Base-by-base conservation (phyloP, 1,284 basidiomycete species). In the Malassezia yamatoensis region DNA sequence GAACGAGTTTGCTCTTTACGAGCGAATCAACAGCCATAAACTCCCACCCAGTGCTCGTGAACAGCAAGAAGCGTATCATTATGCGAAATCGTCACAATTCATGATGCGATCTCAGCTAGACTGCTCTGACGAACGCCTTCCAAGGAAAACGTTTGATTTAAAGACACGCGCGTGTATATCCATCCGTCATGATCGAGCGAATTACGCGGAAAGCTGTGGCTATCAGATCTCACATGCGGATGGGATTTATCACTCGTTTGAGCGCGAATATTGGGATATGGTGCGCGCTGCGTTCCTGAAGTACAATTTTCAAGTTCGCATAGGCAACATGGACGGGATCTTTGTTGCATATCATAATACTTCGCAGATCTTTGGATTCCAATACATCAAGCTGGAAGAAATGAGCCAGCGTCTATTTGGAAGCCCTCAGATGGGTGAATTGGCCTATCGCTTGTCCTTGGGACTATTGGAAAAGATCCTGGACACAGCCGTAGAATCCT, bases 291-390 rank as follows among this genome's bases (percentile, higher is more conserved):
- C 90, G 0, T 93, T 96, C 78, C 80, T 98, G 54, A 96, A 96
- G 78, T 98, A 93, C 76, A 86, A 83, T 65, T 88, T 96, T 78
- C 93, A 98, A 80, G 91, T 83, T 0, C 84, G 93, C 5, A 96
- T 98, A 61, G 93, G 93, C 2, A 83, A 86, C 69, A 98, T 98
- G 93, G 91, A 96, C 69, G 93, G 93, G 13, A 86, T 94, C 24
- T 83, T 98, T 66, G 83, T 96, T 32, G 88, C 90, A 9, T 96
- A 94, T 73, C 93, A 98, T 76, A 96, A 93, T 63, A 94, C 89
- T 0, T 81, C 82, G 8, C 81, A 82, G 13, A 82, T 93, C 54
- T 93, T 91, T 68, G 93, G 93, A 0, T 96, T 96, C 78, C 89
- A 96, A 76, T 98, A 98, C 72, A 78, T 96, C 34, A 81, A 88